Evolutionary conservation across 1,284 basidiomycete genomes (phyloP).

Genomic region (Megacollybia platyphylla): DNA sequence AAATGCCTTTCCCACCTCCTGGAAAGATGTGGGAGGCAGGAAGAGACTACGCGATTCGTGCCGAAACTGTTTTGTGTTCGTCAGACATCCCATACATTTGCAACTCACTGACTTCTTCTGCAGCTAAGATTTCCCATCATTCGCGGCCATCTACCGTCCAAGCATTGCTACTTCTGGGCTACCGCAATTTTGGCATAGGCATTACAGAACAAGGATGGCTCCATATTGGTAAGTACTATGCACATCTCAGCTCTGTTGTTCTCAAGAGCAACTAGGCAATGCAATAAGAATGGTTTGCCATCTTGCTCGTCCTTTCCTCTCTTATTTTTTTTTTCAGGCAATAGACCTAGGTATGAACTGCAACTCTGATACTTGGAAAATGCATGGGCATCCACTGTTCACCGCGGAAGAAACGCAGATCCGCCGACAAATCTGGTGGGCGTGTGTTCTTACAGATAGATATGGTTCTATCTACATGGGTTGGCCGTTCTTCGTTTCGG

Average conservation of each 20-base stretch:
- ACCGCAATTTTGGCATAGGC: slow-evolving; percentile 76
- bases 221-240: slow-evolving; percentile 43
- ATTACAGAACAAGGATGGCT: slow-evolving; percentile 74
- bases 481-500: slow-evolving; percentile 11
- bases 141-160: slow-evolving; percentile 63
- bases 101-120: slow-evolving; percentile 4
- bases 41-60: slow-evolving; percentile 52
- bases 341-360: slow-evolving; percentile 77
- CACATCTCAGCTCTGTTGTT: slow-evolving; percentile 8
- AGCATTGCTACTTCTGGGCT: slow-evolving; percentile 65
- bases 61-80: slow-evolving; percentile 57
- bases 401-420: slow-evolving; percentile 63
- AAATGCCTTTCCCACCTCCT: slow-evolving; percentile 26
- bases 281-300: slow-evolving; percentile 58
- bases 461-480: slow-evolving; percentile 65
- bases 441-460: slow-evolving; percentile 62
- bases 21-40: slow-evolving; percentile 66
- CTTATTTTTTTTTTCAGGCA: slow-evolving; percentile 33
- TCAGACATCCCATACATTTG: slow-evolving; percentile 1
- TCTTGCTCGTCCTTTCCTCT: background rate
- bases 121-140: slow-evolving; percentile 55
- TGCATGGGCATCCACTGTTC: slow-evolving; percentile 53
- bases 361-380: slow-evolving; percentile 66
- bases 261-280: slow-evolving; percentile 34
- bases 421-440: slow-evolving; percentile 77